These are phyloP conservation scores for Cryptomeria japonica DNA, from an alignment of 75 land plant species.

Conservation along the genomic window DNA sequence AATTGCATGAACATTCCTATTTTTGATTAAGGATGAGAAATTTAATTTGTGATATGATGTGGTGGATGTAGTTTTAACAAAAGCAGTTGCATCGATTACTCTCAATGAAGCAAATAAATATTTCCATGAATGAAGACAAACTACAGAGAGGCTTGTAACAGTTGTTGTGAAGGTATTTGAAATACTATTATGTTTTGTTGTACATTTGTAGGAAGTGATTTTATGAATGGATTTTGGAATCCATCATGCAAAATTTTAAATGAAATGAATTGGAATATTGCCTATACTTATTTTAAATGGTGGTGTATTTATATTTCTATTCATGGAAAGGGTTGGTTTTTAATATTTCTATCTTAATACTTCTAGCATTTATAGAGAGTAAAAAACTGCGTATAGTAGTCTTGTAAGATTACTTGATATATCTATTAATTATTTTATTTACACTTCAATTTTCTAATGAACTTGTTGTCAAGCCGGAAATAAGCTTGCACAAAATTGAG, in stretches of 20 bases:
- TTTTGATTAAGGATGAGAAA: background rate
- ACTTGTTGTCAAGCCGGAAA: too few species aligned
- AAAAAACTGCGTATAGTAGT: too few species aligned
- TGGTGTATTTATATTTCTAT: too few species aligned
- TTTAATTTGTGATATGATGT: slow-evolving; percentile 8
- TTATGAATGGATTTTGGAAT: too few species aligned
- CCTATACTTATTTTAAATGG: background rate
- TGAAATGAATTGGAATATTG: background rate
- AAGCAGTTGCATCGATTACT: slow-evolving; percentile 51
- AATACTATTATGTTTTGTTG: background rate
- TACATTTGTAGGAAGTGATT: too few species aligned
- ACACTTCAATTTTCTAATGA: too few species aligned
- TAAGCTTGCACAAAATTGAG: too few species aligned
- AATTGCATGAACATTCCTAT: background rate
- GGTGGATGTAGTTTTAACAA: slow-evolving; percentile 44
- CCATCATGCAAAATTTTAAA: background rate
- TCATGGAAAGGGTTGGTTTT: too few species aligned
- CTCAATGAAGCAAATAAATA: slow-evolving; percentile 40
- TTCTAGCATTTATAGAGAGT: too few species aligned
- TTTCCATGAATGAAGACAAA: slow-evolving; percentile 36
- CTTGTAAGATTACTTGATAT: too few species aligned
- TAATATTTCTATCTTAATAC: too few species aligned
- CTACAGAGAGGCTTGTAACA: slow-evolving; percentile 47
- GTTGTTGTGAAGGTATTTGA: slow-evolving; percentile 51
- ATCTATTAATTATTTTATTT: too few species aligned